Conservation (phyloP, 352 stramenopile species). For the Pythium chondricola region DNA sequence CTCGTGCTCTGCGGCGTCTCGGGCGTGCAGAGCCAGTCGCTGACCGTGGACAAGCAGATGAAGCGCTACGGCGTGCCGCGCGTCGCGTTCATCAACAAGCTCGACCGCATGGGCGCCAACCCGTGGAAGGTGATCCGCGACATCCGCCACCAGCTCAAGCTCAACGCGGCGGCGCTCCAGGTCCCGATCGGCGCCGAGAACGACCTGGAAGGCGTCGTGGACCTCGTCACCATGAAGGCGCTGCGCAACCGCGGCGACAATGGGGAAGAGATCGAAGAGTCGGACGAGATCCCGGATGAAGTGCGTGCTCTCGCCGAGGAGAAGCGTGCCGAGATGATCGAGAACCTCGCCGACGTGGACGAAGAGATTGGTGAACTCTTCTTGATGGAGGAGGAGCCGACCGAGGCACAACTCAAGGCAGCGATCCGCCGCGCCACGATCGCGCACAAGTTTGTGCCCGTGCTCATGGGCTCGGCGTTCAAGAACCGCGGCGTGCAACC, state of each 20-base stretch:
- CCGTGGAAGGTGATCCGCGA: conserved; percentile 93
- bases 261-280: conserved; percentile 80
- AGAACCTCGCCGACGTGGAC: conserved; percentile 95
- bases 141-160: conserved; percentile 94
- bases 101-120: conserved; percentile 97
- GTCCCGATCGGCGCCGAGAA: conserved; percentile 97
- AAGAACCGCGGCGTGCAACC: conserved; percentile 98
- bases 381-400: conserved; percentile 96
- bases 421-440: conserved; percentile 95
- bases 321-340: conserved; percentile 92
- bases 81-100: conserved; percentile 99
- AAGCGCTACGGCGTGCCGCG: conserved; percentile 98
- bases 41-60: conserved; percentile 99
- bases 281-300: conserved; percentile 87
- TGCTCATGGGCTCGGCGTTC: conserved; percentile 98
- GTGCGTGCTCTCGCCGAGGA: conserved; percentile 82
- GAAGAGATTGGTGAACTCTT: conserved; percentile 99
- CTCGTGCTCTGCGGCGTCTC: conserved; percentile 89
- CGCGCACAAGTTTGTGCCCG: conserved; percentile 97
- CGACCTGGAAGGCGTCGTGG: conserved; percentile 93
- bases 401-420: conserved; percentile 84
- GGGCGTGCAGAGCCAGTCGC: conserved; percentile 96
- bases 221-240: conserved; percentile 91
- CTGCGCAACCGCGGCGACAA: conserved; percentile 91
- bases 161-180: conserved; percentile 95